phyloP scores from a whole-genome alignment of 257 asterid genomes.

The Lithospermum erythrorhizon region DNA sequence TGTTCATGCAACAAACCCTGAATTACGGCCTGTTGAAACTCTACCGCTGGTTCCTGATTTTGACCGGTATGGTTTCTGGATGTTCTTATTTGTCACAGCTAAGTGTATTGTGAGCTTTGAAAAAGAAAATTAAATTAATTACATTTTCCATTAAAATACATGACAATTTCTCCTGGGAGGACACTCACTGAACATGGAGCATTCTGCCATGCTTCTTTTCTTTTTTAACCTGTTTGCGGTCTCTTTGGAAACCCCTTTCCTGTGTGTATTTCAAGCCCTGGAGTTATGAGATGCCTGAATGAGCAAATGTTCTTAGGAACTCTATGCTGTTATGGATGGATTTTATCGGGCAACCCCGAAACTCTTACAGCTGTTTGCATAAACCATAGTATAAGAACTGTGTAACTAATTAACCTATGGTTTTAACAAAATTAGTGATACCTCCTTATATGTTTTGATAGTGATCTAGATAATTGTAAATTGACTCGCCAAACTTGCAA shows the following conservation, averaged over 20 bases:
- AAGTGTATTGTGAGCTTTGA: background rate
- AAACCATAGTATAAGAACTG: background rate
- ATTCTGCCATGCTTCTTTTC: background rate
- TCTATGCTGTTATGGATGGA: no score
- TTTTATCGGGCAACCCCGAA: no score
- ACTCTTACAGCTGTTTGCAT: no score
- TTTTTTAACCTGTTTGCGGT: background rate
- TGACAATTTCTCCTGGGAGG: no score
- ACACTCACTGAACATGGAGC: no score
- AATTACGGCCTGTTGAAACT: constrained; percentile 50
- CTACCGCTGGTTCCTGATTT: constrained; percentile 79
- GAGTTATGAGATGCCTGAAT: no score
- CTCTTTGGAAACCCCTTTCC: no score
- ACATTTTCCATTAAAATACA: no score
- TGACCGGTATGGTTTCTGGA: constrained; percentile 44
- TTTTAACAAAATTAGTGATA: background rate
- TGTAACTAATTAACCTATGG: background rate
- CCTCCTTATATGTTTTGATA: background rate
- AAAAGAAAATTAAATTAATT: no score
- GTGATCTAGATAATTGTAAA: background rate
- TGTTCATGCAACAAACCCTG: constrained; percentile 62
- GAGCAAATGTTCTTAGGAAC: no score
- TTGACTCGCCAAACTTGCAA: background rate
- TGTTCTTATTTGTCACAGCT: background rate
- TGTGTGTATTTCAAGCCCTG: no score